Percentiles rank a stretch among this genome's conserved stretches.
Evolutionary conservation across 441 rosid genomes (phyloP).

Genomic region (Pelargonium fulgidum): DNA sequence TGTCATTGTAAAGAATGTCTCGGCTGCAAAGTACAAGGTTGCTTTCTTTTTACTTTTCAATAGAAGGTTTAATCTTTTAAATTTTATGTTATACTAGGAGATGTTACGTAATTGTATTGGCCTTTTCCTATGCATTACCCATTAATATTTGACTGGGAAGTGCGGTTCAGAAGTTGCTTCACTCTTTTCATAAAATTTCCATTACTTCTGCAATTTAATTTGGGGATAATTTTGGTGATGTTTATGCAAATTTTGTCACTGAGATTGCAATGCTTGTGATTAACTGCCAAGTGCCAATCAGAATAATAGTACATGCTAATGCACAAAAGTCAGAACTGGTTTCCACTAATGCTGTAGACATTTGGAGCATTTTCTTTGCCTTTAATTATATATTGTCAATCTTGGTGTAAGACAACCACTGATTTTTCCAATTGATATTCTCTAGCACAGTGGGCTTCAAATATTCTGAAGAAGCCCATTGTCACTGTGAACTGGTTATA

Average conservation of each 20-base stretch:
- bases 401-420: conserved; percentile 18
- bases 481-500: conserved; percentile 75
- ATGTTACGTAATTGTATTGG: not conserved
- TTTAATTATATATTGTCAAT: not conserved
- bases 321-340: not conserved
- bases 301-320: not conserved
- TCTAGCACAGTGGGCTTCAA: conserved; percentile 78
- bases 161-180: not conserved
- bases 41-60: conserved; percentile 6
- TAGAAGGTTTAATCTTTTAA: conserved; percentile 16
- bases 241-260: not conserved
- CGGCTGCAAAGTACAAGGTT: conserved; percentile 97
- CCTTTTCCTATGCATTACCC: not conserved
- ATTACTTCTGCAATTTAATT: conserved; percentile 6
- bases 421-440: conserved; percentile 18
- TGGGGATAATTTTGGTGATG: not conserved
- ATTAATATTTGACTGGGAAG: not conserved
- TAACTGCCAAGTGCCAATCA: not conserved
- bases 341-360: not conserved
- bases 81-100: conserved; percentile 5
- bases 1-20: conserved; percentile 82
- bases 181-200: not conserved
- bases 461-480: conserved; percentile 74
- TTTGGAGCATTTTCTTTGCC: not conserved
- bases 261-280: not conserved